phyloP scores from a whole-genome alignment of 805 yeast genomes.

The Lachancea fermentati region DNA sequence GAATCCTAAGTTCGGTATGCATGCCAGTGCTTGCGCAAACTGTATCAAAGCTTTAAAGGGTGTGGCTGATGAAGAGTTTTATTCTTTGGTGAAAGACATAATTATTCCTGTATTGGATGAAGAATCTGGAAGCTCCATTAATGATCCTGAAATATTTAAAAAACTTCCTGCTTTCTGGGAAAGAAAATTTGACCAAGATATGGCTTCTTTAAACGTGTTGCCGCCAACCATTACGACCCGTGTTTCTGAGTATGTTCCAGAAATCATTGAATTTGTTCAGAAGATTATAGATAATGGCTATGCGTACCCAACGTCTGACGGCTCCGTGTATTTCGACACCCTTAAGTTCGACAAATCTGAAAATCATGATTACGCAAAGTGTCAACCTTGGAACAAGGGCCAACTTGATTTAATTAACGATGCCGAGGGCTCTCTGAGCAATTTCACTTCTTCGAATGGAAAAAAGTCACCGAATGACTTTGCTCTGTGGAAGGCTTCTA shows the following conservation, averaged over 20 bases:
- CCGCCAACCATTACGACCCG: conserved; percentile 85
- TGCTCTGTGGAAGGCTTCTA: conserved; percentile 94
- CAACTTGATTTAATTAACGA: conserved; percentile 79
- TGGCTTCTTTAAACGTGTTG: conserved; percentile 76
- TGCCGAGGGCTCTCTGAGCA: conserved; percentile 84
- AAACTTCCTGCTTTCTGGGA: conserved; percentile 89
- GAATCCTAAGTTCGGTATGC: conserved; percentile 87
- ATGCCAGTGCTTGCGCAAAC: conserved; percentile 58
- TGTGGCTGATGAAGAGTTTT: conserved; percentile 38
- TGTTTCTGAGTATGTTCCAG: conserved; percentile 93
- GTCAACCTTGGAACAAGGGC: conserved; percentile 98
- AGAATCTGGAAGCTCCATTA: conserved; percentile 66
- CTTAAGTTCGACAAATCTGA: conserved; percentile 65
- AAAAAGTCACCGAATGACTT: conserved; percentile 80
- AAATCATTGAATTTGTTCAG: conserved; percentile 74
- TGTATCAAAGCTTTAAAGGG: conserved; percentile 35
- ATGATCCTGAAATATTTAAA: conserved; percentile 79
- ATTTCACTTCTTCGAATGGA: conserved; percentile 39
- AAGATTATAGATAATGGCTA: conserved; percentile 72
- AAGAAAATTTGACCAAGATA: conserved; percentile 73
- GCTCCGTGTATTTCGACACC: conserved; percentile 95
- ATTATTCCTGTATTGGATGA: conserved; percentile 68
- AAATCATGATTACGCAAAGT: conserved; percentile 83
- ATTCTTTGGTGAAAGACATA: conserved; percentile 57
- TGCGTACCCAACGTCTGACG: conserved; percentile 79